phyloP scores from a whole-genome alignment of 116 monocot species.

The Dioscorea cayenensis region DNA sequence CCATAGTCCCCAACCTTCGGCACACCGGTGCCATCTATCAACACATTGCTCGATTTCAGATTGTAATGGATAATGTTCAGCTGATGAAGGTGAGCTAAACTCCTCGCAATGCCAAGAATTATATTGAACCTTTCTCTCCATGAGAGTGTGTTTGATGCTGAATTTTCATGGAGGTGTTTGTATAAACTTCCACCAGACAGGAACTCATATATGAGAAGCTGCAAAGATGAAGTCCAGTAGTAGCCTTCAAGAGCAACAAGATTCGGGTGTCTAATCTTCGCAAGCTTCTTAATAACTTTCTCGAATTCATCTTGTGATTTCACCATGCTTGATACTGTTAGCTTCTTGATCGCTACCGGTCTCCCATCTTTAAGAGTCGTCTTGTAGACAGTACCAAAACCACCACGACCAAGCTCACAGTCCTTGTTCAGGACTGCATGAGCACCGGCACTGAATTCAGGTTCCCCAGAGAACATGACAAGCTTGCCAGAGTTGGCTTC shows the following conservation, averaged over 20 bases:
- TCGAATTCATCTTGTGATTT: slow-evolving; percentile 56
- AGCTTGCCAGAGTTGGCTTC: slow-evolving; percentile 51
- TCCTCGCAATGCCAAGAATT: slow-evolving; percentile 34
- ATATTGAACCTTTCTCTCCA: slow-evolving; percentile 51
- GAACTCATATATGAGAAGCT: slow-evolving; percentile 48
- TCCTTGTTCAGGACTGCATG: slow-evolving; percentile 56
- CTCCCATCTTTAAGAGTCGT: slow-evolving; percentile 39
- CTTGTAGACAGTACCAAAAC: slow-evolving; percentile 58
- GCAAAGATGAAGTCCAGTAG: slow-evolving; percentile 59
- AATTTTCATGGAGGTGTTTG: slow-evolving; percentile 37
- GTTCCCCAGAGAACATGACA: slow-evolving; percentile 39
- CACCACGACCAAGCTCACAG: slow-evolving; percentile 57
- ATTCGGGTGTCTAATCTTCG: slow-evolving; percentile 41
- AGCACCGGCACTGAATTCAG: slow-evolving; percentile 35
- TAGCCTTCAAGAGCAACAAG: slow-evolving; percentile 42
- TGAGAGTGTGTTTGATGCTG: slow-evolving; percentile 17
- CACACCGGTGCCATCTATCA: slow-evolving; percentile 40
- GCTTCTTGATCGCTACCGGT: slow-evolving; percentile 56
- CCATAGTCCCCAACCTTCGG: slow-evolving; percentile 48
- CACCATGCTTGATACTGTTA: slow-evolving; percentile 54
- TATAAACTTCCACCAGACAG: slow-evolving; percentile 39
- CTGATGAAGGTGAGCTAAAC: slow-evolving; percentile 40
- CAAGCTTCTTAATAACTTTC: slow-evolving; percentile 30
- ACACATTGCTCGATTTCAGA: slow-evolving; percentile 49
- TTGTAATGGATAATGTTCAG: slow-evolving; percentile 48